phyloP scores from a whole-genome alignment of 192 early-diverging fungal genomes.

The Linnemannia schmuckeri region DNA sequence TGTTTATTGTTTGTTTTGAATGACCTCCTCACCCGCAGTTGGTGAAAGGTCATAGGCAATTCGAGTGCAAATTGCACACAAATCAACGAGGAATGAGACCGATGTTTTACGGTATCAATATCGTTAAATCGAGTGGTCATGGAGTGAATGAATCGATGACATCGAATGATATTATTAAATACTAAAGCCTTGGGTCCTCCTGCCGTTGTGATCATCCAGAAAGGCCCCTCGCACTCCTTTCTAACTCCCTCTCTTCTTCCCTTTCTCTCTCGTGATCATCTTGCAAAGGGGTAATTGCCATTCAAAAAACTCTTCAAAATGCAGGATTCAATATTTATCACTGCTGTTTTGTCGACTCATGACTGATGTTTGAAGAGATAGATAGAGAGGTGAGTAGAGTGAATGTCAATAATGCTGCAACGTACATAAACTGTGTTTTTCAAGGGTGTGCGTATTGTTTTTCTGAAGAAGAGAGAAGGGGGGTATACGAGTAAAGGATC shows the following conservation, averaged over 20 bases:
- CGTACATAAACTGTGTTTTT: conserved; percentile 6
- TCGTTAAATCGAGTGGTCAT: too few species aligned
- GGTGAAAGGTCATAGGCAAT: not conserved
- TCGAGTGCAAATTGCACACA: not conserved
- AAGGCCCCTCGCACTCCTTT: too few species aligned
- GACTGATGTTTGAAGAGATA: not conserved
- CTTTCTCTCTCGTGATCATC: too few species aligned
- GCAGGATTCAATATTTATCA: not conserved
- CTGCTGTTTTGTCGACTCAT: not conserved
- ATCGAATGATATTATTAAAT: too few species aligned
- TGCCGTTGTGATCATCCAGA: too few species aligned
- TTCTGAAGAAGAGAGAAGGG: not conserved
- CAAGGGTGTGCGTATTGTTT: not conserved
- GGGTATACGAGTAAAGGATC: not conserved
- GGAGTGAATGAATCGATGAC: too few species aligned
- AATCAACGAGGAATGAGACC: not conserved
- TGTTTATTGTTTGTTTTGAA: not conserved
- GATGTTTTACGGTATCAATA: not conserved
- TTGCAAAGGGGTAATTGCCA: not conserved
- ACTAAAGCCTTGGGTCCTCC: too few species aligned
- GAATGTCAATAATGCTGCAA: conserved; percentile 3
- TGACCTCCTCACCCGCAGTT: not conserved
- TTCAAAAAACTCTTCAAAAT: not conserved
- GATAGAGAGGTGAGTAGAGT: not conserved
- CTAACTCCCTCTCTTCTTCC: too few species aligned